phyloP scores from a whole-genome alignment of 352 stramenopile species.

The Thalassiosira ordinaria region DNA sequence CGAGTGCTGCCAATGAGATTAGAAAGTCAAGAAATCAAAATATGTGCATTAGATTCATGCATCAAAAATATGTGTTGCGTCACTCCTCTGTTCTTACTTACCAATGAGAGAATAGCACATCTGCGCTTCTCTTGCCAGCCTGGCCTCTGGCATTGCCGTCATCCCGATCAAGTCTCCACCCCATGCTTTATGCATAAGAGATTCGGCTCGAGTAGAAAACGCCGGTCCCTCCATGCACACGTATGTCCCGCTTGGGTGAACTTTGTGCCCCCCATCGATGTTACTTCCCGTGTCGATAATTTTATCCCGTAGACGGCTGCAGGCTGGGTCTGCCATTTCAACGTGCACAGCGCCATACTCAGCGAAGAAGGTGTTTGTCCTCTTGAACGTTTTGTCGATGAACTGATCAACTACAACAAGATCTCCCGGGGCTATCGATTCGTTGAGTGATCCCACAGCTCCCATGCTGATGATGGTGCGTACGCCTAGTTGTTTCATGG shows the following conservation, averaged over 20 bases:
- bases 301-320: slow-evolving; percentile 18
- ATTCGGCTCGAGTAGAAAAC: slow-evolving; percentile 27
- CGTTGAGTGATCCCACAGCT: slow-evolving; percentile 16
- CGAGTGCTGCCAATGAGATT: slow-evolving; percentile 10
- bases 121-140: slow-evolving; percentile 21
- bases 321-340: slow-evolving; percentile 20
- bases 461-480: slow-evolving; percentile 20
- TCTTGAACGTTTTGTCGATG: slow-evolving; percentile 25
- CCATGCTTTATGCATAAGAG: slow-evolving; percentile 25
- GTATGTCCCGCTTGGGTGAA: slow-evolving; percentile 19
- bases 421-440: slow-evolving; percentile 17
- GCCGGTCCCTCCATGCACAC: slow-evolving; percentile 31
- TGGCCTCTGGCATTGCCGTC: slow-evolving; percentile 32
- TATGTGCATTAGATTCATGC: no score
- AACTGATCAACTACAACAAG: slow-evolving; percentile 31
- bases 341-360: slow-evolving; percentile 19
- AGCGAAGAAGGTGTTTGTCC: slow-evolving; percentile 10
- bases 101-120: slow-evolving; percentile 32
- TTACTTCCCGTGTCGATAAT: background rate
- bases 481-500: slow-evolving; percentile 20
- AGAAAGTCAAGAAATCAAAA: no score
- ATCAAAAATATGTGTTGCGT: no score
- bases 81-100: background rate
- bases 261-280: slow-evolving; percentile 9
- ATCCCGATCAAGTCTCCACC: slow-evolving; percentile 33